These are phyloP conservation scores for Acacia pycnantha DNA, from an alignment of 331 rosid genomes.

Conservation along the genomic window DNA sequence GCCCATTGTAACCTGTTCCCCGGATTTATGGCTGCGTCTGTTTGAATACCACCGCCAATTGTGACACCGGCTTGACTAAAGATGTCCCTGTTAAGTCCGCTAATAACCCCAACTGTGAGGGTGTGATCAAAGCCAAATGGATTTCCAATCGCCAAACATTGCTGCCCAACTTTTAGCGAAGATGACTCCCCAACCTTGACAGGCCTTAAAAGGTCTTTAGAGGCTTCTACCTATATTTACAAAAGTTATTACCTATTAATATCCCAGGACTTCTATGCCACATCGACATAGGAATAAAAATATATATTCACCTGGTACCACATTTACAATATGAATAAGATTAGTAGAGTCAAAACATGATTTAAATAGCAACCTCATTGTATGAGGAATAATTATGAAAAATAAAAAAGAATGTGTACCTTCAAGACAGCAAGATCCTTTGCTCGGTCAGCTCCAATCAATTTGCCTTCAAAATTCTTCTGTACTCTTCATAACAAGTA, in stretches of 20 bases:
- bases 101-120: constrained; percentile 88
- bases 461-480: constrained; percentile 86
- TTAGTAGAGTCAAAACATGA: constrained; percentile 7
- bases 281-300: neutral
- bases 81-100: constrained; percentile 92
- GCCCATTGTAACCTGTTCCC: constrained; percentile 70
- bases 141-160: constrained; percentile 96
- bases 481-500: constrained; percentile 57
- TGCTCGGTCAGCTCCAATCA: constrained; percentile 91
- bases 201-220: constrained; percentile 74
- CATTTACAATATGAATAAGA: constrained; percentile 11
- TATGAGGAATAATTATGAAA: constrained; percentile 1
- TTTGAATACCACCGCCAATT: constrained; percentile 94
- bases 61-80: constrained; percentile 91
- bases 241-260: constrained; percentile 14
- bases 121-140: constrained; percentile 99
- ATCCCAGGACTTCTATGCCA: neutral
- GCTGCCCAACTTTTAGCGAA: constrained; percentile 86
- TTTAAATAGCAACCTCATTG: constrained; percentile 11
- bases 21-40: constrained; percentile 96
- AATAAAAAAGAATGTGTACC: constrained; percentile 38
- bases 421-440: constrained; percentile 96
- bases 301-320: neutral
- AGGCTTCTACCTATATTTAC: constrained; percentile 73
- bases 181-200: constrained; percentile 73